phyloP scores from a whole-genome alignment of 1,284 basidiomycete species.

The Sporisorium reilianum region DNA sequence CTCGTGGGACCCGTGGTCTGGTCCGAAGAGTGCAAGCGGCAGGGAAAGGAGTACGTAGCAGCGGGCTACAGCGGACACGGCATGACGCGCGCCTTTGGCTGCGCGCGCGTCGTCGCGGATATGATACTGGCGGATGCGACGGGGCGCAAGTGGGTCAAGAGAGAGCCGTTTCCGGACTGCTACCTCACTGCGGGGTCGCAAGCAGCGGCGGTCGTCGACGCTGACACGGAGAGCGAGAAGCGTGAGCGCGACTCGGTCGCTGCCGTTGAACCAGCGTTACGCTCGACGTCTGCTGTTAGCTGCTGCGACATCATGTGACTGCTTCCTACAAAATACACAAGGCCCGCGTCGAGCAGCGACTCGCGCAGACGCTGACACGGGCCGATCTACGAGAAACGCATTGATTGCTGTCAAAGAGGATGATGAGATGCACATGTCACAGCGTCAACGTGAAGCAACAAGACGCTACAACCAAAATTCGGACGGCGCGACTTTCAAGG shows the following conservation, averaged over 20 bases:
- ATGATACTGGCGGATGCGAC: constrained; percentile 76
- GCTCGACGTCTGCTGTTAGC: neutral
- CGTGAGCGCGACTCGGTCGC: neutral
- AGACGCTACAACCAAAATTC: too few species aligned
- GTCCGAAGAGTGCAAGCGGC: neutral
- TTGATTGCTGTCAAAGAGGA: too few species aligned
- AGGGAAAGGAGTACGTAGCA: constrained; percentile 77
- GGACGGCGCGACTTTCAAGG: too few species aligned
- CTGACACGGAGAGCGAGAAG: neutral
- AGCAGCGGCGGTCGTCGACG: neutral
- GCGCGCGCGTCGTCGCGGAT: constrained; percentile 77
- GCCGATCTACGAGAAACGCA: too few species aligned
- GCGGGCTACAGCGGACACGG: constrained; percentile 84
- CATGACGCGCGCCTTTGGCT: constrained; percentile 78
- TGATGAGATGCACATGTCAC: too few species aligned
- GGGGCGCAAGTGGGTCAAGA: constrained; percentile 73
- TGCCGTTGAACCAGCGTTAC: too few species aligned
- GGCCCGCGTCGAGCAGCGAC: too few species aligned
- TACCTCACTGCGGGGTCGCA: constrained; percentile 25
- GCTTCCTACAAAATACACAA: too few species aligned
- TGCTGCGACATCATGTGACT: too few species aligned
- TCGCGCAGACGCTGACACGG: too few species aligned
- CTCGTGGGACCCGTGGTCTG: constrained; percentile 72
- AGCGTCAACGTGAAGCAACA: too few species aligned
- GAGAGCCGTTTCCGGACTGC: constrained; percentile 73